A percentile compares a stretch with the other conserved stretches of the same genome.
Evolutionary conservation across 768 basidiomycete species (phyloP).

Genomic region (Pleurotus ostreatus): DNA sequence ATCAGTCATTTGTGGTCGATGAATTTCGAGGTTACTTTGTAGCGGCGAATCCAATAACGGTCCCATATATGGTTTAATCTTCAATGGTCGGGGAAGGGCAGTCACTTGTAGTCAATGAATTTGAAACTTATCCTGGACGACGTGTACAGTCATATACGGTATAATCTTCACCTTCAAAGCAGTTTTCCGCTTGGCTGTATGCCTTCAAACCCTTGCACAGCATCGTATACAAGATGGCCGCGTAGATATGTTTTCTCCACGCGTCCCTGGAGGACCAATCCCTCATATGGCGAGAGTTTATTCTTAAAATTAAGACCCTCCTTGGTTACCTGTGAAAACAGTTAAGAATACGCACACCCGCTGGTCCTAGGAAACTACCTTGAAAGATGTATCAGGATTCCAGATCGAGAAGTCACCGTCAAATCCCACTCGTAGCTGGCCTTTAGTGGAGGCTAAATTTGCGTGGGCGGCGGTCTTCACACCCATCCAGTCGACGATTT

Average conservation of each 20-base stretch:
- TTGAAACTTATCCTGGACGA: too few relatives aligned
- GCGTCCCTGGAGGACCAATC: constrained; percentile 62
- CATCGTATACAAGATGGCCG: constrained; percentile 64
- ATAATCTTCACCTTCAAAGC: background rate
- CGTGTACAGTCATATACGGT: background rate
- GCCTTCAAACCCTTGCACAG: constrained; percentile 29
- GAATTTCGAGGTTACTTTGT: too few relatives aligned
- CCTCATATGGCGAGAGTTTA: constrained; percentile 88
- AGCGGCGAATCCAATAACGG: too few relatives aligned
- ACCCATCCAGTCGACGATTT: constrained; percentile 75
- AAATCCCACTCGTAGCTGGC: constrained; percentile 63
- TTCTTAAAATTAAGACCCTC: constrained; percentile 86
- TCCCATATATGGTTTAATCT: too few relatives aligned
- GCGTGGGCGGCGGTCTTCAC: constrained; percentile 76
- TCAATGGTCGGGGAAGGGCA: too few relatives aligned
- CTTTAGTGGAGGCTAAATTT: constrained; percentile 66
- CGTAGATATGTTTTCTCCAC: constrained; percentile 80
- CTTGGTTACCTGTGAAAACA: constrained; percentile 56
- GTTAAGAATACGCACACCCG: constrained; percentile 8
- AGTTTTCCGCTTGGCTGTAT: background rate
- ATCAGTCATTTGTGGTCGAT: too few relatives aligned
- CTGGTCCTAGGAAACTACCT: constrained; percentile 33
- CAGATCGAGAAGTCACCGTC: constrained; percentile 90
- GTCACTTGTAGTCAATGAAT: background rate
- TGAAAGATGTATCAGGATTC: constrained; percentile 56